Base-by-base conservation (phyloP, 805 yeast species). In the Yarrowia keelungensis region DNA sequence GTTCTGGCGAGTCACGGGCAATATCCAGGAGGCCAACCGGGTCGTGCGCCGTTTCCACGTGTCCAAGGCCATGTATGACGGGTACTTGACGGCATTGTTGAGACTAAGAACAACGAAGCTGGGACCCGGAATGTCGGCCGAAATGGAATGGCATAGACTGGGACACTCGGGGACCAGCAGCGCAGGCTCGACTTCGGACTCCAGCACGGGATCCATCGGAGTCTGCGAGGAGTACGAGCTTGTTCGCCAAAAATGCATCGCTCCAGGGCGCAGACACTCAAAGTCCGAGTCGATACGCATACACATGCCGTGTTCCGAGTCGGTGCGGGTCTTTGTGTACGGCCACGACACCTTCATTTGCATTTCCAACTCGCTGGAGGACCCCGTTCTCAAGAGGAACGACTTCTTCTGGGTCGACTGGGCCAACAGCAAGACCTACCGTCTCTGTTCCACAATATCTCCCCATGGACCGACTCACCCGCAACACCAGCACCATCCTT, bases 341-440 rank as follows among this genome's bases (percentile, higher is more conserved):
- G 62, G 62, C 15, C 62, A 56, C 19, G 62, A 56, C 15, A 56
- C 62, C 26, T 56, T 56, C 9, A 26, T 56, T 26, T 56, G 62
- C 62, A 56, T 56, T 1, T 41, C 62, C 38, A 56, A 56, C 62
- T 41, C 62, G 9, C 47, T 56, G 10, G 47, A 42, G 15, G 62
- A 56, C 39, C 47, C 62, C 11, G 47, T 56, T 5, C 16, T 42
- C 8, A 56, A 56, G 38, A 47, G 47, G 9, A 56, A 56, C 19
- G 62, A 56, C 62, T 56, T 56, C n/a, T 56, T 56, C 47, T 56
- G 62, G 62, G 62, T 56, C 16, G 62, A 56, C 38, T 56, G 62
- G 62, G 38, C 46, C 62, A 42, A 26, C 19, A n/a, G 47, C 19
- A 41, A 41, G 62, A 41, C 47, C 19, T 56, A 41, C 38, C 46